phyloP scores from a whole-genome alignment of 2,329 filamentous ascomycete species.

The Lanzia echinophila region DNA sequence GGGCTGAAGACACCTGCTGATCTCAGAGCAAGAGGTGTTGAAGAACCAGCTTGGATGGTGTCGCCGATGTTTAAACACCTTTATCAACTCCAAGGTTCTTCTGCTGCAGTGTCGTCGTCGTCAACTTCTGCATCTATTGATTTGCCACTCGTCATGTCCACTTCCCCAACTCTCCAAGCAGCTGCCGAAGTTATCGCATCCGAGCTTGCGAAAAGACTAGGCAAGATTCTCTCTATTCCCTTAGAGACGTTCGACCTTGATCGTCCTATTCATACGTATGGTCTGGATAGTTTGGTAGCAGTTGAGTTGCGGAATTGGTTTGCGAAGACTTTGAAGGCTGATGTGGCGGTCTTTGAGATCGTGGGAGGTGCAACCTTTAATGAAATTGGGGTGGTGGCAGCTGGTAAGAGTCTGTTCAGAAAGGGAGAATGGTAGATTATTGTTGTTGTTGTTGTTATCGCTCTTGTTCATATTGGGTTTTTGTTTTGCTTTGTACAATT shows the following conservation, averaged over 20 bases:
- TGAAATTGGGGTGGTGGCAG: not conserved
- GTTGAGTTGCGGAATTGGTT: constrained; percentile 36
- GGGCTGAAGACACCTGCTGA: not conserved
- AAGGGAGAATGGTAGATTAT: not conserved
- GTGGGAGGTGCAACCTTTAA: not conserved
- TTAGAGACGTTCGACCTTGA: constrained; percentile 38
- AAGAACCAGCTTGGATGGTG: not conserved
- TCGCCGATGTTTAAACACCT: not conserved
- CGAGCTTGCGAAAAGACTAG: constrained; percentile 33
- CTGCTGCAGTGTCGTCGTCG: not conserved
- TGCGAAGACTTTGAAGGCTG: not conserved
- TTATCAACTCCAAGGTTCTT: not conserved
- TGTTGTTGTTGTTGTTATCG: too few relatives aligned
- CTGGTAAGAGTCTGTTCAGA: not conserved
- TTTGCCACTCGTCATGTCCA: not conserved
- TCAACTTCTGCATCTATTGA: not conserved
- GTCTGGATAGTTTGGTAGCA: constrained; percentile 26
- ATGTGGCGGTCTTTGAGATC: constrained; percentile 1
- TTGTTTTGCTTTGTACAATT: too few relatives aligned
- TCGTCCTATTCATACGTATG: constrained; percentile 35
- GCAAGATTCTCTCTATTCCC: constrained; percentile 37
- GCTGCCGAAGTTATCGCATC: not conserved
- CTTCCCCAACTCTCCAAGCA: not conserved
- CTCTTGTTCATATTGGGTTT: too few relatives aligned
- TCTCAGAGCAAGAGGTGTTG: not conserved